Evolutionary conservation across 2,329 filamentous ascomycete species (phyloP).

Genomic region (Pseudocercospora musae): DNA sequence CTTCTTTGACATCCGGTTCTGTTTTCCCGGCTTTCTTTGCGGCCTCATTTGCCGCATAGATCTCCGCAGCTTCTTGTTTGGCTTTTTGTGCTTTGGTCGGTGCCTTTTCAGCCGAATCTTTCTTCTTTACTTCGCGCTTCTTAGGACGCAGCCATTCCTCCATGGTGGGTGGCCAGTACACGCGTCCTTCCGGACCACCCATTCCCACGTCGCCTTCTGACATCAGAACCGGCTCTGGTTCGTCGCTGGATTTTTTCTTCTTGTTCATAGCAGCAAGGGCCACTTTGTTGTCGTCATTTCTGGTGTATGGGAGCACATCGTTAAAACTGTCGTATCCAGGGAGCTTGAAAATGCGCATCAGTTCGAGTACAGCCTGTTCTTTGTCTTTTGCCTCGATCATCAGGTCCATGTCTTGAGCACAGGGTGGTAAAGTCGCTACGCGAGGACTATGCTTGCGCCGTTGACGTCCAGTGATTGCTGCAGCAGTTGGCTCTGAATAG

Average conservation of each 20-base stretch:
- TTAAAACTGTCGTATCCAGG: constrained; percentile 74
- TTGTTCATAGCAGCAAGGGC: constrained; percentile 37
- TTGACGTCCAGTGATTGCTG: constrained; percentile 74
- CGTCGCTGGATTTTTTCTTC: constrained; percentile 39
- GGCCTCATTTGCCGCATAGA: constrained; percentile 27
- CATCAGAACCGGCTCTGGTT: constrained; percentile 44
- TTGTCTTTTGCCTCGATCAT: constrained; percentile 99
- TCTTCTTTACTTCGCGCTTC: constrained; percentile 64
- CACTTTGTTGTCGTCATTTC: constrained; percentile 69
- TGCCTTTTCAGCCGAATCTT: constrained; percentile 40
- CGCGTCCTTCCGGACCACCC: constrained; percentile 76
- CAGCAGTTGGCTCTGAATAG: constrained; percentile 76
- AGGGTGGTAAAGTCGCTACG: constrained; percentile 77
- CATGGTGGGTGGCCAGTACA: constrained; percentile 88
- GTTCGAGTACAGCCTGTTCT: constrained; percentile 90
- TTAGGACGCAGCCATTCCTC: constrained; percentile 84
- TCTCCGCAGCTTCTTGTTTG: constrained; percentile 31
- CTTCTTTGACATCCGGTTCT: constrained; percentile 16
- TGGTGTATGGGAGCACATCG: constrained; percentile 72
- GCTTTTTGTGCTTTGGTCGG: constrained; percentile 34
- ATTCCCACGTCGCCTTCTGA: constrained; percentile 72
- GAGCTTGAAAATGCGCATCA: constrained; percentile 84
- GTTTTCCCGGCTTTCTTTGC: constrained; percentile 22
- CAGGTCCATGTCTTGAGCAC: constrained; percentile 79
- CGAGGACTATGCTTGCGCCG: constrained; percentile 81